Evolutionary conservation across 1,284 basidiomycete genomes (phyloP), one percentile per base, ranked within the genome.

Genomic region (Moesziomyces sp.): DNA sequence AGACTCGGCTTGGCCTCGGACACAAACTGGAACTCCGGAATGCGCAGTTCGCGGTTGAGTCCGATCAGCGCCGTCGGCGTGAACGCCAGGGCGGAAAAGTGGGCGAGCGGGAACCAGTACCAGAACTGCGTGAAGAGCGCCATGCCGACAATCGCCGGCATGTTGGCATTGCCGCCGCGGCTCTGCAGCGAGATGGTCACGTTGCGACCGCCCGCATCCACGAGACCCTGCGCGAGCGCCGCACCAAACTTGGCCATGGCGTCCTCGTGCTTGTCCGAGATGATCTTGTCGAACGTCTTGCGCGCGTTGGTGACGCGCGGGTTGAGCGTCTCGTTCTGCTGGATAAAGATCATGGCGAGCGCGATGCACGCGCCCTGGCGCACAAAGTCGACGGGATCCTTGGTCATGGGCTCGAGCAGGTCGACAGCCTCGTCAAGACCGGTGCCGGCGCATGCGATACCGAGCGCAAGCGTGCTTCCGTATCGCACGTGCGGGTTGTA

Each of bases 71-170:
- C 78, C 16, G 83, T 84, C 9, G 83, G 83, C 24, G 82, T 81
- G 40, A 84, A 83, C 5, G 83, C 82, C 10, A 84, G 67, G 38
- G 77, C 74, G 23, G 80, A 80, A 50, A 84, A 84, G 63, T 82
- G 80, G 8, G 81, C 83, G 43, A 84, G 72, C 23, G 83, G 83
- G 82, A 84, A 84, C 83, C 83, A 84, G 77, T 84, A 84, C 83
- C 83, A 84, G 77, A 83, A 83, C 61, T 84, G 83, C 30, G 79
- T 80, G 53, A 84, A 84, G 44, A 84, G 63, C 28, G 81, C 81
- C 83, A 84, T 83, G 38, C 82, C 81, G n/a, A 84, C 83, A 21
- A 84, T 81, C 5, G 82, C 83, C 5, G 76, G 72, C 78, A 81
- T 83, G 65, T 84, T 84, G 59, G 67, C 74, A 42, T 76, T 78